A percentile compares a stretch with the other conserved stretches of the same genome.
Evolutionary conservation across 2,329 filamentous ascomycete genomes (phyloP).

Genomic region (Massarina eburnea): DNA sequence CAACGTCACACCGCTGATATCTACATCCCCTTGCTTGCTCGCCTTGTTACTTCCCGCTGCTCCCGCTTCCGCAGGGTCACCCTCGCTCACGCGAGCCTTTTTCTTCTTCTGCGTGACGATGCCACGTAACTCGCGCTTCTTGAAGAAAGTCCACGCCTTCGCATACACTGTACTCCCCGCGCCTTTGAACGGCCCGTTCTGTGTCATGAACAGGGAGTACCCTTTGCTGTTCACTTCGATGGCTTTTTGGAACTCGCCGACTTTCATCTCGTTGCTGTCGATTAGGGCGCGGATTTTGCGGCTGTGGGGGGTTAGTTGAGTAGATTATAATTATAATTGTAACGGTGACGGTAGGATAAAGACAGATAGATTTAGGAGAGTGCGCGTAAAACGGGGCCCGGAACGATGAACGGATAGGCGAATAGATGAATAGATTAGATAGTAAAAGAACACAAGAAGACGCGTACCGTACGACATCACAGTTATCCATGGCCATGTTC

Average conservation of each 20-base stretch:
- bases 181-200: constrained; percentile 46
- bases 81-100: constrained; percentile 20
- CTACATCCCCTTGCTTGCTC: constrained; percentile 6
- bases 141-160: constrained; percentile 48
- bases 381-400: too few species aligned
- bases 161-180: constrained; percentile 28
- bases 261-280: constrained; percentile 48
- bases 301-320: constrained; percentile 4
- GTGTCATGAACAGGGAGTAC: constrained; percentile 54
- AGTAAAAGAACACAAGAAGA: too few species aligned
- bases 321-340: neutral
- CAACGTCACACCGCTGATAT: constrained; percentile 27
- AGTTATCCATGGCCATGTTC: constrained; percentile 20
- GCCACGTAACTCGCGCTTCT: constrained; percentile 53
- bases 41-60: constrained; percentile 7
- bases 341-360: too few species aligned
- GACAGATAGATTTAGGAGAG: too few species aligned
- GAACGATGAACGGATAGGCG: too few species aligned
- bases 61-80: constrained; percentile 21
- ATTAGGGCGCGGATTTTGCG: constrained; percentile 48
- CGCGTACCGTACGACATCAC: constrained; percentile 21
- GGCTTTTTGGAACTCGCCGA: constrained; percentile 45
- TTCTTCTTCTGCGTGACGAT: constrained; percentile 40
- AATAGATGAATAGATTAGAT: too few species aligned
- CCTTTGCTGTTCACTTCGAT: constrained; percentile 41